phyloP scores from a whole-genome alignment of 495 filamentous ascomycete species.

The Neurospora sp. region DNA sequence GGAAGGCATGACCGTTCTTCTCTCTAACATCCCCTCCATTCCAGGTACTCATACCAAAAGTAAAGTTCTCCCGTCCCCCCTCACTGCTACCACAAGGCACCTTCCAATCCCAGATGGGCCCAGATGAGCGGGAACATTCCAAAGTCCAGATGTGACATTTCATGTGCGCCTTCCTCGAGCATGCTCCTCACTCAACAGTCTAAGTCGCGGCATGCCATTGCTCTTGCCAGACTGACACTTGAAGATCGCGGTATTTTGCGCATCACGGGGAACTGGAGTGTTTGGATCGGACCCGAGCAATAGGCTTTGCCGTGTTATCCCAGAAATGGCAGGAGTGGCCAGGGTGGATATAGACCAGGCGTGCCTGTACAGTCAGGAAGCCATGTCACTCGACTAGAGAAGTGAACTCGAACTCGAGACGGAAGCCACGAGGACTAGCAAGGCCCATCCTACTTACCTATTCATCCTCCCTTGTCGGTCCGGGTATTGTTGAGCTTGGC shows the following conservation, averaged over 20 bases:
- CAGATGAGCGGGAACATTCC: neutral
- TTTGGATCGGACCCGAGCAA: neutral
- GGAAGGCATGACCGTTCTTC: neutral
- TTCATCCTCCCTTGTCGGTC: neutral
- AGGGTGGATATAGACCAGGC: neutral
- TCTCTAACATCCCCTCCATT: neutral
- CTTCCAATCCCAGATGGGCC: neutral
- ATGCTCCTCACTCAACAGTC: neutral
- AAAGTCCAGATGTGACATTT: neutral
- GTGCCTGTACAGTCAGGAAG: neutral
- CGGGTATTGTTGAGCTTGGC: neutral
- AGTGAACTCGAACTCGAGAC: neutral
- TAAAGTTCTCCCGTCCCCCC: neutral
- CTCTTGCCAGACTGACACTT: neutral
- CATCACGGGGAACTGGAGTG: neutral
- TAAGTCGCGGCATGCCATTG: neutral
- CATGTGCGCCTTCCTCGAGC: neutral
- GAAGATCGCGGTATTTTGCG: neutral
- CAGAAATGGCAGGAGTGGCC: neutral
- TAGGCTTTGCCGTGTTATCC: neutral
- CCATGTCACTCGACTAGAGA: neutral
- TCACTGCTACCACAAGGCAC: neutral
- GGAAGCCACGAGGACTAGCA: neutral
- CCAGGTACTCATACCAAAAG: neutral
- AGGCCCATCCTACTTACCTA: neutral